A percentile compares a stretch with the other conserved stretches of the same genome.
These are phyloP conservation scores for Ustilago xerochloae DNA, from an alignment of 1,284 basidiomycete genomes.

Conservation along the genomic window DNA sequence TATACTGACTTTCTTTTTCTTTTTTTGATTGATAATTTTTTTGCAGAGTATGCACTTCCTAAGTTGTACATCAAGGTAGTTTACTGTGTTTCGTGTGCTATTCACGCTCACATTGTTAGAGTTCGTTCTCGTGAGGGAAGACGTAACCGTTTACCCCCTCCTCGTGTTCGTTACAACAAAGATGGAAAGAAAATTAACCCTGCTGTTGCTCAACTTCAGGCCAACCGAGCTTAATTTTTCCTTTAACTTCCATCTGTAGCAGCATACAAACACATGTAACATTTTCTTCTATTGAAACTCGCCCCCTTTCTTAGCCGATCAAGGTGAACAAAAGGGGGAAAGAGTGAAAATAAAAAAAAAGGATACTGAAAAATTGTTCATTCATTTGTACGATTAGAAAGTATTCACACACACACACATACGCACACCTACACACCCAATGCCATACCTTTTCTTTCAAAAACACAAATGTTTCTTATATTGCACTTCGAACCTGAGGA, in stretches of 20 bases:
- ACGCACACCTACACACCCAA: slow-evolving; percentile 3
- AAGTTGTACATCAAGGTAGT: slow-evolving; percentile 99
- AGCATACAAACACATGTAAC: slow-evolving; percentile 35
- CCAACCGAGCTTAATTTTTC: slow-evolving; percentile 31
- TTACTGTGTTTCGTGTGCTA: slow-evolving; percentile 99
- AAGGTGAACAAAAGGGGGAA: neutral
- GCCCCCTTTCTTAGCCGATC: neutral
- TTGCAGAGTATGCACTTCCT: slow-evolving; percentile 94
- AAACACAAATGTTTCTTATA: slow-evolving; percentile 3
- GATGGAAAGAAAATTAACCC: slow-evolving; percentile 82
- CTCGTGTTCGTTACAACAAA: slow-evolving; percentile 91
- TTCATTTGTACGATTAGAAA: neutral
- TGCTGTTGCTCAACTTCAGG: slow-evolving; percentile 60
- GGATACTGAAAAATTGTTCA: neutral
- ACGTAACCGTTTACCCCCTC: slow-evolving; percentile 76
- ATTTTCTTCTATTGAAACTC: neutral
- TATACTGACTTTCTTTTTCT: neutral
- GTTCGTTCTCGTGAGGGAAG: slow-evolving; percentile 66
- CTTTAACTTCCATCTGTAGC: neutral
- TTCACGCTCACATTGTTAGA: slow-evolving; percentile 86
- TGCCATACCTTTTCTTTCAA: slow-evolving; percentile 26
- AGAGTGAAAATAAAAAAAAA: neutral
- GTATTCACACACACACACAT: slow-evolving; percentile 13
- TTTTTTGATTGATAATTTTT: slow-evolving; percentile 1
- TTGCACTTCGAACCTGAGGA: no score